A percentile compares a stretch with the other conserved stretches of the same genome.
Conservation (phyloP, 345 rosid genomes). For the Pugionium cornutum region DNA sequence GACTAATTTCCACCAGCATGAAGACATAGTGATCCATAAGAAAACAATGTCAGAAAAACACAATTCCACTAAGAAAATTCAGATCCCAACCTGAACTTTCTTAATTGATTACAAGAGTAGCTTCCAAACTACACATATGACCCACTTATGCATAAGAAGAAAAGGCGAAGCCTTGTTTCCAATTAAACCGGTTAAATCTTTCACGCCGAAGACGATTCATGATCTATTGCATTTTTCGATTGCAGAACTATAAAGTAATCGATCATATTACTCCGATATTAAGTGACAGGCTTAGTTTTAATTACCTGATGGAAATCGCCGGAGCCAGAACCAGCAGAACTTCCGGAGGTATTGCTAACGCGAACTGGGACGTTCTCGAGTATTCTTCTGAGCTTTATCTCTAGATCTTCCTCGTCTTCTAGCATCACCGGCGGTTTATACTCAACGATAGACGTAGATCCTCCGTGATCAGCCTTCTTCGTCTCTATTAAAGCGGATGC, state of each 20-base stretch:
- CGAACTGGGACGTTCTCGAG: slow-evolving; percentile 94
- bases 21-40: background rate
- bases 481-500: slow-evolving; percentile 45
- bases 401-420: slow-evolving; percentile 91
- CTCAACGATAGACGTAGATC: slow-evolving; percentile 71
- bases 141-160: background rate
- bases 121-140: background rate
- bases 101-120: background rate
- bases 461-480: slow-evolving; percentile 40
- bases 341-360: slow-evolving; percentile 91
- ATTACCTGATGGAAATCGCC: slow-evolving; percentile 95
- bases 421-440: slow-evolving; percentile 66
- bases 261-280: background rate
- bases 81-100: background rate
- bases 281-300: background rate
- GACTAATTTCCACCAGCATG: background rate
- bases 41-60: background rate
- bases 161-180: background rate
- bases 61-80: background rate
- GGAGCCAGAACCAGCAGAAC: slow-evolving; percentile 97
- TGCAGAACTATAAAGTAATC: background rate
- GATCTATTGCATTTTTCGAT: background rate
- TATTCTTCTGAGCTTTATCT: slow-evolving; percentile 87
- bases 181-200: background rate
- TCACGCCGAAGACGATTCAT: background rate